Evolutionary conservation across 495 filamentous ascomycete species (phyloP).

Genomic region (Barbatosphaeria neglecta): DNA sequence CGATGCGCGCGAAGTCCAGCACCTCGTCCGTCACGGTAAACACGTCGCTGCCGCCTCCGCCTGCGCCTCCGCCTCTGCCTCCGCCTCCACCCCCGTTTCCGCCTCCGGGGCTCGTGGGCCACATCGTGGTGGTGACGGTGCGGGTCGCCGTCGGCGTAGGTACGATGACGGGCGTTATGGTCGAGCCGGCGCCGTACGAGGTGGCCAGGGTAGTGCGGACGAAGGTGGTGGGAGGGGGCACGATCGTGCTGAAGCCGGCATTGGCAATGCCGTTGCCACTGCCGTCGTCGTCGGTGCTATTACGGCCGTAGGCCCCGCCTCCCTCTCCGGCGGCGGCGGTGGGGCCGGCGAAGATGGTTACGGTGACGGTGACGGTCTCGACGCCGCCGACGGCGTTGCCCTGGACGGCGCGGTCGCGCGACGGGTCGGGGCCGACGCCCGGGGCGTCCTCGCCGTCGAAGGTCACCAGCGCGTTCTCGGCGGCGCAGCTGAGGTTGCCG

Average conservation of each 20-base stretch:
- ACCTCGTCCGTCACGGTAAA: conserved; percentile 35
- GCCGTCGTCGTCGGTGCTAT: conserved; percentile 2
- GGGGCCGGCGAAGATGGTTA: conserved; percentile 21
- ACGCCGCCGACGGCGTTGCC: neutral
- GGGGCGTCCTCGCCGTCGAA: conserved; percentile 49
- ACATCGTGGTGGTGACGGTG: conserved; percentile 8
- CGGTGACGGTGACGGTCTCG: conserved; percentile 19
- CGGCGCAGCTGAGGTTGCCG: conserved; percentile 60
- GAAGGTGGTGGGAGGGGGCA: conserved; percentile 14
- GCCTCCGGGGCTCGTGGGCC: neutral
- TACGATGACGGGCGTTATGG: neutral
- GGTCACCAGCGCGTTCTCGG: conserved; percentile 76
- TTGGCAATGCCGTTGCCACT: too few species aligned
- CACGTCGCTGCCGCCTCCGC: conserved; percentile 13
- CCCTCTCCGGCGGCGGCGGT: conserved; percentile 3
- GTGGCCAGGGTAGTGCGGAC: conserved; percentile 2
- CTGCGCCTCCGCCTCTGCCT: conserved; percentile 11
- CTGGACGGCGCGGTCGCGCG: conserved; percentile 10
- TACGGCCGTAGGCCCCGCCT: too few species aligned
- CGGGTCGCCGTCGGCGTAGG: neutral
- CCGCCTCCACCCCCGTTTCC: conserved; percentile 4
- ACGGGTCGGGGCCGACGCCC: conserved; percentile 8
- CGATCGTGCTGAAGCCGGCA: conserved; percentile 16
- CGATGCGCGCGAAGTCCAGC: conserved; percentile 56
- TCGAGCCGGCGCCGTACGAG: conserved; percentile 8